Evolutionary conservation across 257 asterid genomes (phyloP).

Genomic region (Anisodus acutangulus): DNA sequence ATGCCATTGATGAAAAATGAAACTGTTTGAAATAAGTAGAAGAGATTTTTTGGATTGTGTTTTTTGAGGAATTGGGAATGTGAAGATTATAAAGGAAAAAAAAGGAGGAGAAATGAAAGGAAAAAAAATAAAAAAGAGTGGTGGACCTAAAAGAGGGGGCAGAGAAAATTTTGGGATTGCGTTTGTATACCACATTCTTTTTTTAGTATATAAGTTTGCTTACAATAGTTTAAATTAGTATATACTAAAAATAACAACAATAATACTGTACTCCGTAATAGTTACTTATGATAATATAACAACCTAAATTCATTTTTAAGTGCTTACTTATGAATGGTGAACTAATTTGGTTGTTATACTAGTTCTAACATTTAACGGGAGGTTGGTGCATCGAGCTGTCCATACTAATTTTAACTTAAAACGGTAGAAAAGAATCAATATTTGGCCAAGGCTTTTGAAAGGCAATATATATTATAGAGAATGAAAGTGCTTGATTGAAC

Average conservation of each 20-base stretch:
- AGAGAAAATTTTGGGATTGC: constrained; percentile 26
- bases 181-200: constrained; percentile 50
- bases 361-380: too few species aligned
- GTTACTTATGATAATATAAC: not conserved
- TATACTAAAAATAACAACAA: not conserved
- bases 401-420: too few species aligned
- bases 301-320: not conserved
- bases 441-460: too few species aligned
- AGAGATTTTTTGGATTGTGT: not conserved
- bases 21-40: constrained; percentile 31
- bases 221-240: not conserved
- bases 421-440: too few species aligned
- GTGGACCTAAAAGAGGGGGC: constrained; percentile 15
- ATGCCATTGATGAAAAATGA: constrained; percentile 36
- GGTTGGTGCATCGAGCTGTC: too few species aligned
- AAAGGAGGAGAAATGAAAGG: not conserved
- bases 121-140: not conserved
- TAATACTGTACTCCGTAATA: not conserved
- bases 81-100: not conserved
- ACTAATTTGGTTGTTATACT: too few species aligned
- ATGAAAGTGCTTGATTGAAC: too few species aligned
- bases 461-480: too few species aligned
- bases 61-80: not conserved
- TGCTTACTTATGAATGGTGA: not conserved
- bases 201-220: not conserved